Percentiles rank a stretch among this genome's conserved stretches.
Evolutionary conservation across 2,329 filamentous ascomycete species (phyloP).

Genomic region (Lasiodiplodia hormozganensis): DNA sequence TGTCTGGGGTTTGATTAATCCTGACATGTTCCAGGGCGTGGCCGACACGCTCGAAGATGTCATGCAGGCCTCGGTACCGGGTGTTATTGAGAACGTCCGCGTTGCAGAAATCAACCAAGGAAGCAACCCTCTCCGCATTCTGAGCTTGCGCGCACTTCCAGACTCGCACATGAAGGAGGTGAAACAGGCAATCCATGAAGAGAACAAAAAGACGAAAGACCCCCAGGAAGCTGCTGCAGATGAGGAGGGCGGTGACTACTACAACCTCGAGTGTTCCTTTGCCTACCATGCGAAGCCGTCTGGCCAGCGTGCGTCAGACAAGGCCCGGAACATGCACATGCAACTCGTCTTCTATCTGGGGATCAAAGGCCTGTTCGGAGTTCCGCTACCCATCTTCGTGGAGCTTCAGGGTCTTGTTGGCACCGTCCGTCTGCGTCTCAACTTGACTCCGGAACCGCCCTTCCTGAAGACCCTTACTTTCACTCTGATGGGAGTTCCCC

Average conservation of each 20-base stretch:
- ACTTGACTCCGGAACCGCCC: conserved; percentile 87
- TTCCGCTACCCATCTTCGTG: conserved; percentile 86
- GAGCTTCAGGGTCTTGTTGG: conserved; percentile 91
- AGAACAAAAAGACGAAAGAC: conserved; percentile 82
- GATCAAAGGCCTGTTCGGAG: conserved; percentile 84
- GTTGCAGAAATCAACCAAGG: conserved; percentile 96
- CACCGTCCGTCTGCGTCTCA: conserved; percentile 80
- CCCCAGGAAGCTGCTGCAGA: conserved; percentile 86
- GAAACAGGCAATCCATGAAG: conserved; percentile 78
- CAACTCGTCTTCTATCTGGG: conserved; percentile 93
- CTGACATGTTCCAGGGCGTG: conserved; percentile 90
- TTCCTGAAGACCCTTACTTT: conserved; percentile 93
- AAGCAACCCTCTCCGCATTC: conserved; percentile 84
- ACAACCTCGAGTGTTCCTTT: conserved; percentile 89
- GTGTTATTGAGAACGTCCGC: conserved; percentile 90
- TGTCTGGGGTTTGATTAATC: conserved; percentile 90
- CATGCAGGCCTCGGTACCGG: conserved; percentile 94
- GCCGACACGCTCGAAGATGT: conserved; percentile 96
- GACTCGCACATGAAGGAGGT: conserved; percentile 82
- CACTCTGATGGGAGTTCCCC: conserved; percentile 91
- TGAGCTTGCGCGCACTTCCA: conserved; percentile 85
- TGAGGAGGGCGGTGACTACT: conserved; percentile 89
- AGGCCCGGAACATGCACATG: conserved; percentile 97
- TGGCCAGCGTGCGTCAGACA: conserved; percentile 73
- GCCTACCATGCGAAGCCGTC: conserved; percentile 89